Base-by-base conservation (phyloP, 1,284 basidiomycete species). In the Stereum hirsutum region DNA sequence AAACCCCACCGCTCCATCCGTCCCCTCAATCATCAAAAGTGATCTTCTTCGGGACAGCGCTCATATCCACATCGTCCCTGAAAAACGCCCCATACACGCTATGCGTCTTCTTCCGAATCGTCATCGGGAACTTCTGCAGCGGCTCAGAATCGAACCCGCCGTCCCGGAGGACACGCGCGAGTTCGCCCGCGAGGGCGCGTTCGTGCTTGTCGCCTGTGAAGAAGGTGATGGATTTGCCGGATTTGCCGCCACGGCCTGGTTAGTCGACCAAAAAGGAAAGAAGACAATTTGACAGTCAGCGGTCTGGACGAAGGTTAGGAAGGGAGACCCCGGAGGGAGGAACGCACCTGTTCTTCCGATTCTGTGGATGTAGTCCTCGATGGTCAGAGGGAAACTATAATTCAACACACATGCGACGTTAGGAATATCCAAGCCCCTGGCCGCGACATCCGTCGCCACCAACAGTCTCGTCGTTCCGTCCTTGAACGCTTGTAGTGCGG, bases 391-490 rank as follows among this genome's bases (percentile, higher is more conserved):
- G 73, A 99, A 99, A 7, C 92, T 97, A 57, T 98, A 96, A 67
- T 96, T 96, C 58, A 93, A 78, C 28, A 94, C 90, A 25, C 84
- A 77, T 38, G 83, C 89, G 28, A 99, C 96, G 58, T 96, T 88
- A 3, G 96, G 94, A 54, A 99, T 98, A 68, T 99, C 95, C 49
- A 99, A 69, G 15, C 95, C 96, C 49, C 95, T 78, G 20, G 95
- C 94, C 1, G 96, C 96, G 3, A 99, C 95, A 60, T 99, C 95
- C 6, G 95, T 99, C 4, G 96, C 96, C 23, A 99, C 95, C 46
- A 99, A 72, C 14, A 99, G 62, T 34, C 85, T 81, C 2, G 84
- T 89, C 45, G 72, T 74, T 4, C 92, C 95, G 21, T 74, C 77
- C 63, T 94, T 96, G 73, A 99, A 98, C 39, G 78, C 78, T 26